Evolutionary conservation across 2,329 filamentous ascomycete species (phyloP).

Genomic region (Venturia asperata): DNA sequence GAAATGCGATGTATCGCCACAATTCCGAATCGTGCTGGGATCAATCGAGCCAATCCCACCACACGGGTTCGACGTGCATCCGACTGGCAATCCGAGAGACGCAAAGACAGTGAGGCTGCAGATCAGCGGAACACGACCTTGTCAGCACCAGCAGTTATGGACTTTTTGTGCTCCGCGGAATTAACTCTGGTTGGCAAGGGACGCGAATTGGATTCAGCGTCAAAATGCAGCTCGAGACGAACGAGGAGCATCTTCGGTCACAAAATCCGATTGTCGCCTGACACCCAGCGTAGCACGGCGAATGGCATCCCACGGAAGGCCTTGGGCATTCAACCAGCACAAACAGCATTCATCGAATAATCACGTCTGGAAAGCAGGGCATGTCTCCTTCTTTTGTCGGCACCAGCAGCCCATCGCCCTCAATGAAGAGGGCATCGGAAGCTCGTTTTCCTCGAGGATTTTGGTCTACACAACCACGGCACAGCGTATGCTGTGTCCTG

Average conservation of each 20-base stretch:
- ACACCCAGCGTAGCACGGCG: not conserved
- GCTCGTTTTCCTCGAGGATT: slow-evolving; percentile 59
- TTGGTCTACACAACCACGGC: slow-evolving; percentile 60
- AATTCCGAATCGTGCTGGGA: not conserved
- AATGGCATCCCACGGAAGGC: not conserved
- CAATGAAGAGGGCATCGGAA: slow-evolving; percentile 62
- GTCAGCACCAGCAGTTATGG: not conserved
- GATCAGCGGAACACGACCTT: not conserved
- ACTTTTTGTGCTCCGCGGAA: not conserved
- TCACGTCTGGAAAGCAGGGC: not conserved
- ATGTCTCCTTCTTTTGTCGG: slow-evolving; percentile 62
- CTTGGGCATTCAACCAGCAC: not conserved
- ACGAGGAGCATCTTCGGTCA: not conserved
- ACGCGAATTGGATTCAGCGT: not conserved
- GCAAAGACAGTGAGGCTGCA: not conserved
- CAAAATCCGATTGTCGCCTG: not conserved
- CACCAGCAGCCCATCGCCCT: slow-evolving; percentile 64
- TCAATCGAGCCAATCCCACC: not conserved
- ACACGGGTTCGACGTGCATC: not conserved
- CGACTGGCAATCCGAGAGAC: not conserved
- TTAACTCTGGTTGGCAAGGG: not conserved
- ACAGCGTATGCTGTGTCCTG: slow-evolving; percentile 47
- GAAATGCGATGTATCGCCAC: not conserved
- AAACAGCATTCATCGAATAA: not conserved
- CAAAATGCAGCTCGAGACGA: not conserved